Evolutionary conservation across 169 alveolate genomes (phyloP), one percentile per base, ranked within the genome.

Genomic region (Plasmodium gonderi): DNA sequence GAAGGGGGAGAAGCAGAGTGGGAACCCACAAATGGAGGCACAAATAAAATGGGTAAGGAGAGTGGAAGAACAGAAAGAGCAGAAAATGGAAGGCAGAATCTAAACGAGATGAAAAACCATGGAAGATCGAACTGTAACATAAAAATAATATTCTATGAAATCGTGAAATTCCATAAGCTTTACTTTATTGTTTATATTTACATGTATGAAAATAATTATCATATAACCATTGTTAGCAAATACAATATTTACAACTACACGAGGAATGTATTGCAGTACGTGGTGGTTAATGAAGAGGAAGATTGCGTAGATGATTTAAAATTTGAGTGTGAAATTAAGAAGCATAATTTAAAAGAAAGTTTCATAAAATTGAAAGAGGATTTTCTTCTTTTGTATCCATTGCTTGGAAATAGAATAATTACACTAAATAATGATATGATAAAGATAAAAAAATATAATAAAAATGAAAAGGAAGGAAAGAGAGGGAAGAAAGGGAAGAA

Each of bases 231-330:
- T 40, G 31, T 83, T 3, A 83, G 83, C 11, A 83, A 68, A 17
- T 76, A 83, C 40, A 83, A 83, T 11, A n/a, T 83, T 14, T 36
- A 69, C 31, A 83, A 83, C 14, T 83, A 33, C 42, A 83, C 92
- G 17, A 83, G 40, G 26, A 83, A 72, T n/a, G 64, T 23, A 0
- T 26, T 83, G 60, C 51, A 83, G 40, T 83, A 83, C 33, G 36
- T 60, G 42, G 9, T 83, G 64, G 7, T 69, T 9, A 45, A 83
- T 29, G 92, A 83, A n/a, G 92, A 83, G 31, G 68, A 83, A 12
- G 17, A 64, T n/a, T 14, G 31, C 2, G 9, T 83, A 26, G 82
- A 83, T 11, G 92, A 83, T 5, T 51, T 83, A 7, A 44, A 7
- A 0, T 68, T 69, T 26, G 6, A 31, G 14, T 72, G 83, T 60